Percentiles rank a stretch among this genome's conserved stretches.
Conservation (phyloP, 163 green algal genomes). For the Chlamydomonas reinhardtii region DNA sequence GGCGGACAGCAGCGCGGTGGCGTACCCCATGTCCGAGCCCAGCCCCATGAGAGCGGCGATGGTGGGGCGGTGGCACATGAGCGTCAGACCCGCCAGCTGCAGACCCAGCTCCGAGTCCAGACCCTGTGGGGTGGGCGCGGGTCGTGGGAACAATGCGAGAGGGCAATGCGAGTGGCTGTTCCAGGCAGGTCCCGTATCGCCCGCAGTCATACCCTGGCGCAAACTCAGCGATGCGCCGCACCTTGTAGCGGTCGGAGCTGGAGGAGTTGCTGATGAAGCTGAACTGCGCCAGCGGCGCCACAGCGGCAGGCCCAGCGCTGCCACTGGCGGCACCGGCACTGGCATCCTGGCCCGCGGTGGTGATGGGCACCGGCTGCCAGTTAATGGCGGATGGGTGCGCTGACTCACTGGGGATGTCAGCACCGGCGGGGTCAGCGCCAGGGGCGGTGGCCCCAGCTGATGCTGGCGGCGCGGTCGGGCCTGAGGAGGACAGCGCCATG, state of each 20-base stretch:
- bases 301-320: not conserved
- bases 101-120: slow-evolving; percentile 84
- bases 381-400: too few relatives aligned
- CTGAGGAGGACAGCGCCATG: slow-evolving; percentile 11
- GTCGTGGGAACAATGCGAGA: too few relatives aligned
- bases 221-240: not conserved
- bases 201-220: too few relatives aligned
- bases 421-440: too few relatives aligned
- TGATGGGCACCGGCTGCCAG: too few relatives aligned
- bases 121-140: slow-evolving; percentile 1
- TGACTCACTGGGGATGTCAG: too few relatives aligned
- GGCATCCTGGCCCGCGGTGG: too few relatives aligned
- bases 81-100: slow-evolving; percentile 67
- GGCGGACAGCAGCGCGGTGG: not conserved
- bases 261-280: slow-evolving; percentile 58
- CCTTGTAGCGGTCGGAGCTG: slow-evolving; percentile 29
- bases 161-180: too few relatives aligned
- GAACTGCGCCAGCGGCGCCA: slow-evolving; percentile 64
- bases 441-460: too few relatives aligned
- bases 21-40: slow-evolving; percentile 71
- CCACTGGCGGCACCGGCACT: slow-evolving; percentile 51
- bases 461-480: too few relatives aligned
- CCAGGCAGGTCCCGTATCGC: too few relatives aligned
- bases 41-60: slow-evolving; percentile 87
- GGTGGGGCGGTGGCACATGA: slow-evolving; percentile 88